A percentile compares a stretch with the other conserved stretches of the same genome.
Evolutionary conservation across 371 early-diverging fungal species (phyloP).

Genomic region (Quaeritorhiza haematococci): DNA sequence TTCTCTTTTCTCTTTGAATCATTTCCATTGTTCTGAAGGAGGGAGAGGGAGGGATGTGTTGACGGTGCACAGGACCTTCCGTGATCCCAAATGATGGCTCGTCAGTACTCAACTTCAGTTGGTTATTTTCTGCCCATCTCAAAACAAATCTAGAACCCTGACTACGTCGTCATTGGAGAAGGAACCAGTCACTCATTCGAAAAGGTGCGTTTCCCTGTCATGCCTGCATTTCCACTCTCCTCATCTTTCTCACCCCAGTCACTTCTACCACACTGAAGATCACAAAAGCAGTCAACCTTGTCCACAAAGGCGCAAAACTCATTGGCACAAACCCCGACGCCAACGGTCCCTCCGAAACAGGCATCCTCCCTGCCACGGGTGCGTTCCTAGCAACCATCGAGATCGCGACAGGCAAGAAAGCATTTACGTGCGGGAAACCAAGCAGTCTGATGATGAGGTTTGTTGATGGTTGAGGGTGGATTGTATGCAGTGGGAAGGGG

Average conservation of each 20-base stretch:
- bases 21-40: neutral
- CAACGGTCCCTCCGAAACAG: conserved; percentile 51
- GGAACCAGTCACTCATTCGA: conserved; percentile 58
- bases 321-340: conserved; percentile 66
- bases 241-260: neutral
- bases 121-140: neutral
- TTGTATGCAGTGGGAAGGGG: neutral
- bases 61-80: no score
- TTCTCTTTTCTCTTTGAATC: neutral
- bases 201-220: conserved; percentile 25
- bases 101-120: neutral
- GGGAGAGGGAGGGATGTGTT: no score
- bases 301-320: conserved; percentile 52
- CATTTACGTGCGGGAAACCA: conserved; percentile 66
- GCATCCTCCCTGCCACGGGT: conserved; percentile 58
- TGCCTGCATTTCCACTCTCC: neutral
- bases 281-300: conserved; percentile 59
- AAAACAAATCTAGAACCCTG: conserved; percentile 36
- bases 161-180: conserved; percentile 64
- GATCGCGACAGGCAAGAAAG: conserved; percentile 58
- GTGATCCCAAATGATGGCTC: neutral
- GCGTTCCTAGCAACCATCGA: conserved; percentile 60
- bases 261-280: no score
- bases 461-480: neutral
- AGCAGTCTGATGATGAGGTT: conserved; percentile 59